Percentiles rank a stretch among this genome's conserved stretches.
These are phyloP conservation scores for Limnomonas spitsbergensis DNA, from an alignment of 139 green algal species.

Conservation along the genomic window DNA sequence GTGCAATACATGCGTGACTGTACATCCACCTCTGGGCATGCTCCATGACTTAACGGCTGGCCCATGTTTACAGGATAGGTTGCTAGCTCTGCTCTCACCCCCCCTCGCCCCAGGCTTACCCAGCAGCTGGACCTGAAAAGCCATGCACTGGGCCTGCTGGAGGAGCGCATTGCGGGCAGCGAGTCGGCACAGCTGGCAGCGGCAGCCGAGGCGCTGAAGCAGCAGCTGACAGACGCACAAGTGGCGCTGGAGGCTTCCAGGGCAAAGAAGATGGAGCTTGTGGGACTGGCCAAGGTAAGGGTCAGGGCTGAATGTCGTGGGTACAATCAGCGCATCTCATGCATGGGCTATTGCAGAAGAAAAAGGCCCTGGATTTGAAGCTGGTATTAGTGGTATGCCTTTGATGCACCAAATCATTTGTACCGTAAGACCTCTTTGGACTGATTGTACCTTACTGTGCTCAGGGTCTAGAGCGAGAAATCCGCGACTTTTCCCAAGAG, in stretches of 20 bases:
- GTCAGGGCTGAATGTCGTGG: background rate
- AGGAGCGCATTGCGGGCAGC: constrained; percentile 60
- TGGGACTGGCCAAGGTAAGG: constrained; percentile 65
- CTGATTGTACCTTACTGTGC: too few species aligned
- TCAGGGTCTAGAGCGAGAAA: constrained; percentile 71
- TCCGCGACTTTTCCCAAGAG: constrained; percentile 77
- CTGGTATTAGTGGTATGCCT: too few species aligned
- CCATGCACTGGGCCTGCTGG: constrained; percentile 69
- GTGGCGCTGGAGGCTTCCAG: constrained; percentile 74
- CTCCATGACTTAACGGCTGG: too few species aligned
- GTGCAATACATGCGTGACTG: constrained; percentile 1
- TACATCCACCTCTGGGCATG: too few species aligned
- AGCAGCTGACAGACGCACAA: constrained; percentile 22
- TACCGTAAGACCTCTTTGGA: too few species aligned
- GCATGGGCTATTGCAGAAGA: too few species aligned
- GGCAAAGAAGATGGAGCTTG: constrained; percentile 58
- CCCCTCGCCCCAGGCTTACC: background rate
- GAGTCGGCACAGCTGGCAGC: constrained; percentile 67
- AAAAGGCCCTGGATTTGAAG: too few species aligned
- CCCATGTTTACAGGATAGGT: too few species aligned
- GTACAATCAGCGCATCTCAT: background rate
- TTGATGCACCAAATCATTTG: too few species aligned
- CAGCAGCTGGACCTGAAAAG: constrained; percentile 24
- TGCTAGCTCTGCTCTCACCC: too few species aligned
- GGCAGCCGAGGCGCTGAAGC: constrained; percentile 38